phyloP scores from a whole-genome alignment of 148 eudicot species.

The Dysphania ambrosioides region DNA sequence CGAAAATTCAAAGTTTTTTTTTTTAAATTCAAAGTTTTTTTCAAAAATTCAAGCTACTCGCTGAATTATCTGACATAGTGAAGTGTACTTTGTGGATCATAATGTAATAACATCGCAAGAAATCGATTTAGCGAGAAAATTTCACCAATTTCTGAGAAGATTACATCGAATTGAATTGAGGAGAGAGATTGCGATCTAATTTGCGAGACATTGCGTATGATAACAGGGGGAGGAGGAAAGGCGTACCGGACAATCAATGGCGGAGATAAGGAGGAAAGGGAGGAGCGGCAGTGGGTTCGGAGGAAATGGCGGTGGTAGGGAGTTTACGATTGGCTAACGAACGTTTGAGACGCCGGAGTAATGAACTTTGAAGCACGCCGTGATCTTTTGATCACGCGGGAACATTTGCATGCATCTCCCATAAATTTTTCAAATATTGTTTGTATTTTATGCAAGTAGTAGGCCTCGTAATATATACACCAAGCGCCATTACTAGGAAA shows the following conservation, averaged over 20 bases:
- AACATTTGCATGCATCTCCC: too few relatives aligned
- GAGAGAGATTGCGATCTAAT: background rate
- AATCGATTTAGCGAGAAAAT: background rate
- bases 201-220: background rate
- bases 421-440: too few relatives aligned
- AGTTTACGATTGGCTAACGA: background rate
- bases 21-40: background rate
- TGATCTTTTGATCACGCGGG: too few relatives aligned
- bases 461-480: too few relatives aligned
- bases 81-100: too few relatives aligned
- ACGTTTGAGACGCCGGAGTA: background rate
- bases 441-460: too few relatives aligned
- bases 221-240: slow-evolving; percentile 3
- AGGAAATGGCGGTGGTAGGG: background rate
- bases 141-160: background rate
- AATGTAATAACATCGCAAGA: background rate
- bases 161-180: background rate
- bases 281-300: too few relatives aligned
- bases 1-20: too few relatives aligned
- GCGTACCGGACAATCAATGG: slow-evolving; percentile 9
- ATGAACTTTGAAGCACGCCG: too few relatives aligned
- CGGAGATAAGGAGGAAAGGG: background rate
- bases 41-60: background rate
- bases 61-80: background rate
- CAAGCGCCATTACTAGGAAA: too few relatives aligned